These are phyloP conservation scores for Xanthoparmelia taractica DNA, from an alignment of 495 filamentous ascomycete species.

Conservation along the genomic window DNA sequence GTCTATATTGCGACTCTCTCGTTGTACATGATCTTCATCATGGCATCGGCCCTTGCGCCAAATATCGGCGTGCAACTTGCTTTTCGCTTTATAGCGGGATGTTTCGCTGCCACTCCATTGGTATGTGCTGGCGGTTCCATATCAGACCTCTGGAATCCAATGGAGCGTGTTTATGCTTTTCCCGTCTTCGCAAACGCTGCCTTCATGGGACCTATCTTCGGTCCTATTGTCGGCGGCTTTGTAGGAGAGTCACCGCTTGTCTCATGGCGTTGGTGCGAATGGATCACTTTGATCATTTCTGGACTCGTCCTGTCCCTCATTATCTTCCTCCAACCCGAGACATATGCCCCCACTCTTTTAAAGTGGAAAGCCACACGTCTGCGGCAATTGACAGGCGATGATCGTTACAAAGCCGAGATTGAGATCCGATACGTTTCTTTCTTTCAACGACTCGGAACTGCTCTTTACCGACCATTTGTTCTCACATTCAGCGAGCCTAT, in stretches of 20 bases:
- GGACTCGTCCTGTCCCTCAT: slow-evolving; percentile 37
- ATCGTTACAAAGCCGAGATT: slow-evolving; percentile 38
- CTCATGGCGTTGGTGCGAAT: slow-evolving; percentile 47
- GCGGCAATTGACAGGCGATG: slow-evolving; percentile 40
- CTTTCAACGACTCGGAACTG: slow-evolving; percentile 31
- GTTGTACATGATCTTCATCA: slow-evolving; percentile 47
- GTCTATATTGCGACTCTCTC: slow-evolving; percentile 49
- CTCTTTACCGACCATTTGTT: slow-evolving; percentile 39
- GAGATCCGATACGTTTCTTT: slow-evolving; percentile 38
- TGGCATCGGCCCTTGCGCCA: slow-evolving; percentile 43
- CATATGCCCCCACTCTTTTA: slow-evolving; percentile 44
- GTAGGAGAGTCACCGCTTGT: slow-evolving; percentile 37
- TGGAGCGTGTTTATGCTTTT: slow-evolving; percentile 43
- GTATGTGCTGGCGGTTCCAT: slow-evolving; percentile 47
- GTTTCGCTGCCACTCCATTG: slow-evolving; percentile 47
- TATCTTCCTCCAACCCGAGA: slow-evolving; percentile 45
- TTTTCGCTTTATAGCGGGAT: slow-evolving; percentile 46
- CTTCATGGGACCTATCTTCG: slow-evolving; percentile 41
- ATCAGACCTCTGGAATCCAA: slow-evolving; percentile 43
- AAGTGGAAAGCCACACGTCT: slow-evolving; percentile 45
- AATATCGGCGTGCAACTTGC: slow-evolving; percentile 45
- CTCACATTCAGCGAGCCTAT: slow-evolving; percentile 42
- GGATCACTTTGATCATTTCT: slow-evolving; percentile 44
- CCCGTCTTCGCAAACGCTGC: slow-evolving; percentile 42
- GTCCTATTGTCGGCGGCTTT: slow-evolving; percentile 42